Percentiles rank a stretch among this genome's conserved stretches.
Conservation (phyloP, 2,329 filamentous ascomycete genomes). For the Diaporthe longicolla region DNA sequence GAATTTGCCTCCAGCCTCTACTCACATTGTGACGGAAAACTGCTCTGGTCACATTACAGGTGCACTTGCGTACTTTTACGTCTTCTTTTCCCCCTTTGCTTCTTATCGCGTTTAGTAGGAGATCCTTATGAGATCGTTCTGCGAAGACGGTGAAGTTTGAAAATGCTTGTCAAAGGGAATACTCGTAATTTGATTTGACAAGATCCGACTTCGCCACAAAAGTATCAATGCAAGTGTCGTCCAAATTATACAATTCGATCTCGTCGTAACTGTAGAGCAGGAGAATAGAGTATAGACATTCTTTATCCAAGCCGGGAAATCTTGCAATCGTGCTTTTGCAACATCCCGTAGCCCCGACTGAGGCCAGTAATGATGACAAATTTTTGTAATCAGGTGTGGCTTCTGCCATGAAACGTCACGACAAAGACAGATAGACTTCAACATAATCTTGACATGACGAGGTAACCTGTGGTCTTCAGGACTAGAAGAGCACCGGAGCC, state of each 20-base stretch:
- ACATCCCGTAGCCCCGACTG: background rate
- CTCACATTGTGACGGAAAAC: background rate
- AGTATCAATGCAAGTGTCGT: background rate
- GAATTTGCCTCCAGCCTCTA: background rate
- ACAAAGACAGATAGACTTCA: background rate
- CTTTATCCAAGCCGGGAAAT: background rate
- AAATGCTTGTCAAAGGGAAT: background rate
- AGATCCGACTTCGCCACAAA: background rate
- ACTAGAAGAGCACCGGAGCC: background rate
- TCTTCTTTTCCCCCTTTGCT: background rate
- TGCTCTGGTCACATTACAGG: background rate
- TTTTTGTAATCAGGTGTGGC: slow-evolving; percentile 20
- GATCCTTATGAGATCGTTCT: no score
- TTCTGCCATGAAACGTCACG: background rate
- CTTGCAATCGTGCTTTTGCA: background rate
- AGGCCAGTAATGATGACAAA: slow-evolving; percentile 6
- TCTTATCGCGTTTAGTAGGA: no score
- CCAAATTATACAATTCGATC: no score
- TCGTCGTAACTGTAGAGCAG: no score
- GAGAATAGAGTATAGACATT: no score
- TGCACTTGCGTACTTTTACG: background rate
- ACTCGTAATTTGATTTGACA: background rate
- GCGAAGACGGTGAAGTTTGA: background rate
- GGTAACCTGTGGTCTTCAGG: background rate
- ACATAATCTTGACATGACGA: background rate